phyloP scores from a whole-genome alignment of 2,329 filamentous ascomycete species.

The Neonectria hederae region DNA sequence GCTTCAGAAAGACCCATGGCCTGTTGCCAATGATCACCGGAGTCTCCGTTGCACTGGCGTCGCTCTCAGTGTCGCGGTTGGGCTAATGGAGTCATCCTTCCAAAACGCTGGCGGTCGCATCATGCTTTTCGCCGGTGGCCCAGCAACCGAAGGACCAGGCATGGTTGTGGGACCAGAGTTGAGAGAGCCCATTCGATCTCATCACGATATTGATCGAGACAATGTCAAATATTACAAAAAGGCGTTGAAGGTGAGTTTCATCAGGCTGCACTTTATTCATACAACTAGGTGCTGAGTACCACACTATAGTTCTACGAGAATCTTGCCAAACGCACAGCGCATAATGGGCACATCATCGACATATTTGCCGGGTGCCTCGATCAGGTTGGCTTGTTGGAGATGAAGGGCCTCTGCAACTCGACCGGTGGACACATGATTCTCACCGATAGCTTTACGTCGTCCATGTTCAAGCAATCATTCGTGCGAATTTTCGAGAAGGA shows the following conservation, averaged over 20 bases:
- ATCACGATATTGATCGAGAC: constrained; percentile 98
- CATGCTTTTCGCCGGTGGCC: constrained; percentile 96
- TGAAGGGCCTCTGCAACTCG: constrained; percentile 96
- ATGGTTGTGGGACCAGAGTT: constrained; percentile 97
- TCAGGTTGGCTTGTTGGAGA: constrained; percentile 95
- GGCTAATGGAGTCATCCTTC: constrained; percentile 92
- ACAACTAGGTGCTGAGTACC: constrained; percentile 38
- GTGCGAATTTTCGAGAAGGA: constrained; percentile 98
- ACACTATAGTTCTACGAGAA: constrained; percentile 84
- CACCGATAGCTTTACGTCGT: constrained; percentile 97
- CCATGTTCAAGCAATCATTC: constrained; percentile 99
- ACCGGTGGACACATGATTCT: constrained; percentile 98
- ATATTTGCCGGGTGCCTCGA: constrained; percentile 98
- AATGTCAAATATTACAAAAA: constrained; percentile 99
- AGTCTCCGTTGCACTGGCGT: constrained; percentile 93
- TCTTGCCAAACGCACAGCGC: constrained; percentile 90
- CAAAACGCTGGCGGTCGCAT: constrained; percentile 94
- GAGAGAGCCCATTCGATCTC: constrained; percentile 94
- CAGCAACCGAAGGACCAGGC: constrained; percentile 94
- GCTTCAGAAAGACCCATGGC: constrained; percentile 97
- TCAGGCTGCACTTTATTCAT: not conserved
- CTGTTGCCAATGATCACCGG: constrained; percentile 91
- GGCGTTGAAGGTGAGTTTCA: constrained; percentile 79
- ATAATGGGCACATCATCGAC: constrained; percentile 97
- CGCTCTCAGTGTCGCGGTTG: constrained; percentile 93